These are phyloP conservation scores for Trifolium pratense DNA, from an alignment of 306 rosid species.

Conservation along the genomic window DNA sequence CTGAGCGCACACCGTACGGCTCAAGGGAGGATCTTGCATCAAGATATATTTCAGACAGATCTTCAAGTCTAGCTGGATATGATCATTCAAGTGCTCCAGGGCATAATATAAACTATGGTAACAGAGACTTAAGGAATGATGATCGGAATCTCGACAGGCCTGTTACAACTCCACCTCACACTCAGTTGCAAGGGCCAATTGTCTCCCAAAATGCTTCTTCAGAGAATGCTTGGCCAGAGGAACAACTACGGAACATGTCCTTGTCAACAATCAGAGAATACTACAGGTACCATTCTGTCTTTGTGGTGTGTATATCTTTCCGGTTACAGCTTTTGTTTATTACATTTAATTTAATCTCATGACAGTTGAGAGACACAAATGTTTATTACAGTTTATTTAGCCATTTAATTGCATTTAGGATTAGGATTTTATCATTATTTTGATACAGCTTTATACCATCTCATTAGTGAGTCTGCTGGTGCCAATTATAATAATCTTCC, in stretches of 20 bases:
- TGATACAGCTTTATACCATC: background rate
- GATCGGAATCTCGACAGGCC: conserved; percentile 63
- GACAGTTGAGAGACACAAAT: conserved; percentile 4
- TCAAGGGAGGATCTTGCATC: conserved; percentile 61
- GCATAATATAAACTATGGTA: conserved; percentile 56
- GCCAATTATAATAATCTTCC: conserved; percentile 2
- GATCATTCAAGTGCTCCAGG: conserved; percentile 63
- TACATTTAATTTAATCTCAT: background rate
- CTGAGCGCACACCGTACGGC: conserved; percentile 52
- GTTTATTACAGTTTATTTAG: background rate
- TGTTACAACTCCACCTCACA: conserved; percentile 53
- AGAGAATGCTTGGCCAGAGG: conserved; percentile 59
- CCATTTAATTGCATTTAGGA: background rate
- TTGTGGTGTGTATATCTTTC: background rate
- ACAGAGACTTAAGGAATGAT: conserved; percentile 61
- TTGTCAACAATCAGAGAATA: conserved; percentile 83
- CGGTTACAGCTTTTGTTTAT: conserved; percentile 1
- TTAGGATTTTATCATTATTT: background rate
- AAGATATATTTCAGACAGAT: conserved; percentile 55
- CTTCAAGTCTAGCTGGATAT: conserved; percentile 56
- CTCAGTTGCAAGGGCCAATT: conserved; percentile 53
- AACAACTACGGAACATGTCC: conserved; percentile 61
- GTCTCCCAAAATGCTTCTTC: conserved; percentile 51
- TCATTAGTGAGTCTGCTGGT: background rate
- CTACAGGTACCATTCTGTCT: conserved; percentile 67